phyloP scores from a whole-genome alignment of 768 basidiomycete genomes.

The Calocera cornea region DNA sequence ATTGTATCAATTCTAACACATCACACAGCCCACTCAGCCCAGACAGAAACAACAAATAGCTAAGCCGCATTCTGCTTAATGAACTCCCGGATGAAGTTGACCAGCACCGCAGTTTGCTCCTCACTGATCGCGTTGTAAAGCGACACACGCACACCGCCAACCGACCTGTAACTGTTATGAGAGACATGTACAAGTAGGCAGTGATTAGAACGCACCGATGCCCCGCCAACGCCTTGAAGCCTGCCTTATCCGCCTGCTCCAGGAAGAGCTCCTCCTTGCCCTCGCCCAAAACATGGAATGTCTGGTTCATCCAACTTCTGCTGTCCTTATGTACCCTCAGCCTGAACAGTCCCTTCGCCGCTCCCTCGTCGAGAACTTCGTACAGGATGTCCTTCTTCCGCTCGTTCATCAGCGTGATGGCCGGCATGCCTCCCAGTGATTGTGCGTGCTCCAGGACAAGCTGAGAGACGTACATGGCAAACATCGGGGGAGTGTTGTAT shows the following conservation, averaged over 20 bases:
- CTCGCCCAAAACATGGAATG: constrained; percentile 67
- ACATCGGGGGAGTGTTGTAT: constrained; percentile 87
- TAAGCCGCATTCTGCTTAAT: constrained; percentile 5
- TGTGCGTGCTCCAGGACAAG: constrained; percentile 64
- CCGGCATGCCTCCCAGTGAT: constrained; percentile 48
- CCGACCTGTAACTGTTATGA: constrained; percentile 24
- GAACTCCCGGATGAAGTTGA: constrained; percentile 30
- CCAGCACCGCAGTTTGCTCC: constrained; percentile 44
- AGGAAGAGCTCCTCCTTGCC: constrained; percentile 58
- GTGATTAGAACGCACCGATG: constrained; percentile 52
- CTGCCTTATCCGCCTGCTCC: constrained; percentile 59
- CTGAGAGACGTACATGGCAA: constrained; percentile 80
- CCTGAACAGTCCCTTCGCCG: constrained; percentile 52
- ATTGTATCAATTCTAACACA: too few species aligned
- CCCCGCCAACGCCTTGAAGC: constrained; percentile 80
- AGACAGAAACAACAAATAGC: background rate
- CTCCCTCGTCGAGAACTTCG: constrained; percentile 52
- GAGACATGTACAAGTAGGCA: background rate
- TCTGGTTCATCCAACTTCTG: constrained; percentile 92
- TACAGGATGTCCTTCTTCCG: constrained; percentile 72
- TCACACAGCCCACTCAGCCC: too few species aligned
- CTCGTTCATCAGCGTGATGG: constrained; percentile 51
- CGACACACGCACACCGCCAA: constrained; percentile 62
- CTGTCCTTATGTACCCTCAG: constrained; percentile 59
- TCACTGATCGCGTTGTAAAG: constrained; percentile 82